Base-by-base conservation (phyloP, 2,329 filamentous ascomycete species). In the Fusarium verticillioides region DNA sequence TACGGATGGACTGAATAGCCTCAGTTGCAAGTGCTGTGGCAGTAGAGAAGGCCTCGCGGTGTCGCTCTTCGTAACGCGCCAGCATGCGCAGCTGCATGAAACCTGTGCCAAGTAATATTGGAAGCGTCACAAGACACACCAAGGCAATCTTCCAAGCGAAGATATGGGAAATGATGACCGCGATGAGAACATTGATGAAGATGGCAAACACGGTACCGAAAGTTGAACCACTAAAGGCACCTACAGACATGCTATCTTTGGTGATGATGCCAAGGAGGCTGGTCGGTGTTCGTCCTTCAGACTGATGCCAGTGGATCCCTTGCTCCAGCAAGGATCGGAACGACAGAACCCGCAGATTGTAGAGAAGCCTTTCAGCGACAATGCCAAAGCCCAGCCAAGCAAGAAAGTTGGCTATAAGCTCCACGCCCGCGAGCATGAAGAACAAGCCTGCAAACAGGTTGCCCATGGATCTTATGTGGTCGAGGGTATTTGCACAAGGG, bases 371-470 rank as follows among this genome's bases (percentile, higher is more conserved):
- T 77, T 94, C 91, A 1, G 91, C 88, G 9, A 83, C 74, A 60
- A 80, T 79, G 18, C 82, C 80, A 82, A 89, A 88, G 40, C 82
- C 81, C 7, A 83, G 82, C 79, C 85, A 86, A 47, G 89, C 91
- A 34, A 86, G 83, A 21, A 90, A 81, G 73, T 93, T 92, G 21
- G 85, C 83, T 7, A 87, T 65, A 10, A 86, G 80, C 57, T 85
- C 83, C 18, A 83, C 83, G 18, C 83, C 78, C 7, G 87, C 87
- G 34, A 88, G 79, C 54, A 88, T 83, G 67, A 89, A 87, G 77
- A 88, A 89, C 81, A 90, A 85, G 30, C 87, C 83, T 1, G 86
- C 83, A 77, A 86, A 89, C 78, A 89, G 86, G 65, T 85, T 75
- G 7, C 81, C 78, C 49, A 79, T 76, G 67, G 76, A 71, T n/a